Percentiles rank a stretch among this genome's conserved stretches.
Evolutionary conservation across 495 filamentous ascomycete genomes (phyloP).

Genomic region (Symbiotaphrina buchneri): DNA sequence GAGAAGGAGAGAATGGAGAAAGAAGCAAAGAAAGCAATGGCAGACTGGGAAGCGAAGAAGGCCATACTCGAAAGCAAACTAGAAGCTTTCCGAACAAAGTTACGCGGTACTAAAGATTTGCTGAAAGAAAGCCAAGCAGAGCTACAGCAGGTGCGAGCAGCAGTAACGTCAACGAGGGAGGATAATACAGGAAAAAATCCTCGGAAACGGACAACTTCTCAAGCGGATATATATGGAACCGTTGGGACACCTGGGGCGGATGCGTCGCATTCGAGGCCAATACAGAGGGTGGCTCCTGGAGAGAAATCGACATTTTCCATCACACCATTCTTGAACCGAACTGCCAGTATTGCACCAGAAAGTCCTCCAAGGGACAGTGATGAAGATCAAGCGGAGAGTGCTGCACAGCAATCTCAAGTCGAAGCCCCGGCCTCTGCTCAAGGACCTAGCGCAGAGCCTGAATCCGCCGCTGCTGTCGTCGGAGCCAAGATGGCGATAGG

Average conservation of each 20-base stretch:
- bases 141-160: constrained; percentile 20
- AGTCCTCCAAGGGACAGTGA: constrained; percentile 14
- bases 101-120: constrained; percentile 40
- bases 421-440: constrained; percentile 10
- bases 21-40: constrained; percentile 16
- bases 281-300: constrained; percentile 35
- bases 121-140: constrained; percentile 34
- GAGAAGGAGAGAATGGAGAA: constrained; percentile 13
- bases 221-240: constrained; percentile 21
- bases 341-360: constrained; percentile 27
- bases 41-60: constrained; percentile 29
- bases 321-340: constrained; percentile 76
- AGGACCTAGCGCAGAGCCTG: no score
- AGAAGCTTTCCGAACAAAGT: constrained; percentile 40
- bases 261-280: no score
- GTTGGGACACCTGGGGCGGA: constrained; percentile 50
- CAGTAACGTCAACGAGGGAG: constrained; percentile 4
- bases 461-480: no score
- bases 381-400: constrained; percentile 10
- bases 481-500: constrained; percentile 9
- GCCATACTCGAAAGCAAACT: constrained; percentile 40
- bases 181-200: constrained; percentile 11
- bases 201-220: constrained; percentile 21
- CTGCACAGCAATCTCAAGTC: constrained; percentile 6
- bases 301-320: constrained; percentile 86